Base-by-base conservation (phyloP, 2,329 filamentous ascomycete genomes). In the Botrytis porri region DNA sequence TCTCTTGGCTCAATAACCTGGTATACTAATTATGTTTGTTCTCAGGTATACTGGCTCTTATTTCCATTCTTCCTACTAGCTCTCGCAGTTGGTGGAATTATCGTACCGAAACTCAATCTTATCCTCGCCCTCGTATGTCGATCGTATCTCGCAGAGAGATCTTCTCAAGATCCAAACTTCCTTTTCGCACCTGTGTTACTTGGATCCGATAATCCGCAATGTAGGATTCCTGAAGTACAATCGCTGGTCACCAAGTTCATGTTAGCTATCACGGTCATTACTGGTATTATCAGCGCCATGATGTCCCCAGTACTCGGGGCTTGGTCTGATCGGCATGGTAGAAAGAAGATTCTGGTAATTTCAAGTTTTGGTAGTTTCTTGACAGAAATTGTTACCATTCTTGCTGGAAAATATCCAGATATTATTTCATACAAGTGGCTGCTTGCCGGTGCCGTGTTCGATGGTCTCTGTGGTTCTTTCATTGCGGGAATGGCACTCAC, bases 401-500 rank as follows among this genome's bases (percentile, higher is more conserved):
- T 96, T 6, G 90, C 94, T 3, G 94, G 91, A 37, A 91, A 87
- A 75, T 94, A 89, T 77, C 92, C 94, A 0, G 89, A 94, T 18
- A 83, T 83, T 0, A 84, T 97, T 69, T 87, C 91, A 75, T 93
- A 97, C 78, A 90, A 92, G 72, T 92, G 93, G 88, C 84, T 99
- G 35, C 84, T 98, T 9, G 81, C 95, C 1, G 93, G 93, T 16
- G 88, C 90, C 51, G 85, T 93, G 16, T 85, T 95, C 63, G 96
- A 99, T 80, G 96, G 96, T 7, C 80, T 97, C 8, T 90, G 90
- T 16, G 96, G 96, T 12, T 97, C 95, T 0, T 97, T 98, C 81
- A 97, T 94, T 1, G 89, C 93, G 0, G 92, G 91, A 41, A 92
- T 92, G 84, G 90, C 92, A 63, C 84, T 91, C 32, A 90, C 89